Evolutionary conservation across 768 basidiomycete genomes (phyloP).

Genomic region (Termitomyces heimii): DNA sequence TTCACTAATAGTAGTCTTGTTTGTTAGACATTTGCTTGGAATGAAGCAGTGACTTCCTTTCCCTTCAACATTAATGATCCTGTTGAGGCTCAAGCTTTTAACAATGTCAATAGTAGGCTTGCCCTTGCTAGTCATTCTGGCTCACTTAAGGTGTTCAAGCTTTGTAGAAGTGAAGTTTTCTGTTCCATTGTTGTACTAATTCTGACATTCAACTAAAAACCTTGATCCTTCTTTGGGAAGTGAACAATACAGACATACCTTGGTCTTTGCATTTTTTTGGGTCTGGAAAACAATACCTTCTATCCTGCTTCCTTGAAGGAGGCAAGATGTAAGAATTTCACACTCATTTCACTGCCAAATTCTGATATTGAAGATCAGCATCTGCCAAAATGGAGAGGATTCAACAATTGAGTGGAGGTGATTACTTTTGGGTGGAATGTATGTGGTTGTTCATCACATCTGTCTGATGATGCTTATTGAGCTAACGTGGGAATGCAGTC

Average conservation of each 20-base stretch:
- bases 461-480: background rate
- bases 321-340: slow-evolving; percentile 3
- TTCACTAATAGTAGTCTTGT: too few relatives aligned
- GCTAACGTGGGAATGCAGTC: slow-evolving; percentile 1
- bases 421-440: background rate
- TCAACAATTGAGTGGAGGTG: background rate
- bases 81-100: background rate
- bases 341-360: too few relatives aligned
- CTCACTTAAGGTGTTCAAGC: background rate
- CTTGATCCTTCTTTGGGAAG: background rate
- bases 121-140: background rate
- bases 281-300: background rate
- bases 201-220: background rate
- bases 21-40: background rate
- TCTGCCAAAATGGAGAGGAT: background rate
- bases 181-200: background rate
- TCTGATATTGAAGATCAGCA: too few relatives aligned
- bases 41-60: background rate
- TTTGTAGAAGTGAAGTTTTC: background rate
- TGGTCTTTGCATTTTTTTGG: background rate
- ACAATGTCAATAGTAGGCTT: background rate
- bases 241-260: background rate
- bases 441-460: background rate
- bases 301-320: background rate
- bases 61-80: background rate